Base-by-base conservation (phyloP, 768 basidiomycete species). In the Leucogyrophana mollusca region DNA sequence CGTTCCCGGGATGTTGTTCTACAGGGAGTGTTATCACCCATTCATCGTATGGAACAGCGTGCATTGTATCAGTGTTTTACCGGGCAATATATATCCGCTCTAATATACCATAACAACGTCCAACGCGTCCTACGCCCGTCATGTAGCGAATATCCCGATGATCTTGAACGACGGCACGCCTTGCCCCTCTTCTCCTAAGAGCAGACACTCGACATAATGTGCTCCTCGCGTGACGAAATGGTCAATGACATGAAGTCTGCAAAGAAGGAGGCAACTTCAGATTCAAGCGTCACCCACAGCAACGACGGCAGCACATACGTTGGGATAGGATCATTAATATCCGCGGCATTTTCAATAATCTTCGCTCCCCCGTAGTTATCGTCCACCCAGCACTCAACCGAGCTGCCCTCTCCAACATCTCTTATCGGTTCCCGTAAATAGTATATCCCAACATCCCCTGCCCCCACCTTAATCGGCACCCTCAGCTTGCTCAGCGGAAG, bases 301-400 rank as follows among this genome's bases (percentile, higher is more conserved):
- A 40, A 40, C 46, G 27, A 30, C 27, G 13, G 6, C 27, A 30
- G 42, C 34, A 78, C 88, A 55, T 63, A 92, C 91, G 78, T 75
- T 23, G 91, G 78, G 43, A 74, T 78, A 1, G 80, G 66, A 45
- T 82, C 80, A 3, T 67, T 71, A 5, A 84, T 70, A 46, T 87
- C 80, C 3, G 75, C 90, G 2, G 80, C 81, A 59, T 97, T 94
- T 64, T 83, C 80, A 47, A 97, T 74, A 34, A 83, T 75, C 50
- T 80, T 80, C 22, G 82, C 85, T 4, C 96, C 95, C 0, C 57
- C 67, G 52, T 83, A 80, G 61, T 99, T 99, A 64, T 99, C 94
- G 64, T 99, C 96, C 24, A 99, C 96, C 95, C 95, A 98, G 64
- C 96, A 98, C 57, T 89, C 81, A 3, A 94, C 73, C 43, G 78